Evolutionary conservation across 2,329 filamentous ascomycete genomes (phyloP), one percentile per base, ranked within the genome.

Genomic region (Curvularia sp.): DNA sequence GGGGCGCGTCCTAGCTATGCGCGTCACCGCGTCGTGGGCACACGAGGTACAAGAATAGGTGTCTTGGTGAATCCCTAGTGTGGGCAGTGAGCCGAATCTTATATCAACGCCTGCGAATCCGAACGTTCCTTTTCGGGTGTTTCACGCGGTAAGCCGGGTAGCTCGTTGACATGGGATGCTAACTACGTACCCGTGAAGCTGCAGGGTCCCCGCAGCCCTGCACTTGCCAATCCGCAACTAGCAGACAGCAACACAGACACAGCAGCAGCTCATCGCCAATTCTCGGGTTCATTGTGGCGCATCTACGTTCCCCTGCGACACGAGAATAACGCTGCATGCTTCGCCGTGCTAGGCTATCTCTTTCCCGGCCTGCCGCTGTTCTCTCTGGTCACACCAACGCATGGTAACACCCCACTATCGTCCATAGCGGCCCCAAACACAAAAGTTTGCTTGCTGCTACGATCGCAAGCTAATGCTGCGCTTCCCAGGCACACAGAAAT

Each of bases 141-240:
- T 43, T 18, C 9, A 30, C 10, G 10, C 44, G 44, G 31, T 39
- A 39, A 13, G 30, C 48, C 26, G 38, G 22, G 22, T 24, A 28
- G 49, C 49, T 39, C 22, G 20, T 44, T 38, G 42, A n/a, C 15
- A 28, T 38, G 47, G 41, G 24, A 38, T 39, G 41, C 28, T 35
- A 52, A 42, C 49, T 9, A 31, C 9, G 9, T 12, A 20, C 49
- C 33, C 24, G 49, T 51, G 20, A 26, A 18, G 49, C n/a, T 53
- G 50, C 47, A 48, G 55, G 55, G 61, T 60, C 61, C 61, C 55
- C 58, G 53, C 56, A 62, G 54, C 54, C 39, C 60, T 52, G 47
- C n/a, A 10, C 44, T 20, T 20, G 44, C 20, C 44, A 28, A 24
- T 12, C 44, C 44, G 15, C 44, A 20, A 47, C 44, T 20, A 12